Percentiles rank a stretch among this genome's conserved stretches.
Evolutionary conservation across 371 early-diverging fungal genomes (phyloP).

Genomic region (Haplosporangium sp.): DNA sequence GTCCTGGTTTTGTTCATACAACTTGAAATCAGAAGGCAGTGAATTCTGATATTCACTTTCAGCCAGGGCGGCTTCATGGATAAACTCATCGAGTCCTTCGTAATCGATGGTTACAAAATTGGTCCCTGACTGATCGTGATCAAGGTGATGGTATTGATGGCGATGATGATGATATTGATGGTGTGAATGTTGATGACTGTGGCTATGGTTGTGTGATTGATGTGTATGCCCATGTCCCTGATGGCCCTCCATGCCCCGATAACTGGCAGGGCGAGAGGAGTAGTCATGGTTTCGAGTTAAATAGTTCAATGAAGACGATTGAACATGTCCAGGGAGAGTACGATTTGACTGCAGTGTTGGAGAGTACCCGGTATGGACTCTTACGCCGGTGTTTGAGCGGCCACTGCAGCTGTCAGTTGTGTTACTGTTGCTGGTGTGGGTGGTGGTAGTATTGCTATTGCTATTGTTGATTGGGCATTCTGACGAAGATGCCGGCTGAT

Average conservation of each 20-base stretch:
- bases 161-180: constrained; percentile 11
- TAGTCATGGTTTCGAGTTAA: constrained; percentile 1
- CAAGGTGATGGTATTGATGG: constrained; percentile 18
- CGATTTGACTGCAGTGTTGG: constrained; percentile 20
- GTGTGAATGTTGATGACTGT: constrained; percentile 1
- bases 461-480: background rate
- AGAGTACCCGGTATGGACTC: constrained; percentile 33
- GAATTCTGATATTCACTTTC: constrained; percentile 8
- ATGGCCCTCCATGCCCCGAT: constrained; percentile 7
- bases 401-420: background rate
- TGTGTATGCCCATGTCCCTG: background rate
- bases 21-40: too few species aligned
- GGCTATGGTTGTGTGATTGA: background rate
- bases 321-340: background rate
- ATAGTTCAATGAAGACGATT: constrained; percentile 1
- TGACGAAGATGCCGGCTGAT: background rate
- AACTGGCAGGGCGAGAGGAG: background rate
- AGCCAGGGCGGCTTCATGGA: constrained; percentile 8
- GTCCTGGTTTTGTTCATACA: background rate
- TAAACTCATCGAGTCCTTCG: constrained; percentile 35
- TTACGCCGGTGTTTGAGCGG: too few species aligned
- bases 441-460: constrained; percentile 2
- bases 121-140: constrained; percentile 1
- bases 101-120: constrained; percentile 35
- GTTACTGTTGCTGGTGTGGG: background rate